Conservation (phyloP, 257 asterid species). For the Eucommia ulmoides region DNA sequence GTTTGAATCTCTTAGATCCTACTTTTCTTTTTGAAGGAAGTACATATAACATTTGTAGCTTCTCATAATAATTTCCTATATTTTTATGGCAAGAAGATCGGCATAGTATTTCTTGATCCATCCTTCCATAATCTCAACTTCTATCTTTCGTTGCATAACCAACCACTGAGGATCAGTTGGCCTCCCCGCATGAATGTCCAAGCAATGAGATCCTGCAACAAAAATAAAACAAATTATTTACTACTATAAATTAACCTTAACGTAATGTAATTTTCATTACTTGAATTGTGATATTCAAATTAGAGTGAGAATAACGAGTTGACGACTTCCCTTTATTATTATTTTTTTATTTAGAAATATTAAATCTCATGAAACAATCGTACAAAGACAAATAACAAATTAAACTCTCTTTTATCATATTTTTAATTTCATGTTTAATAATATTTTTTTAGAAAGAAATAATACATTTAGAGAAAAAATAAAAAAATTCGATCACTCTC, state of each 20-base stretch:
- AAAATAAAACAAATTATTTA: no score
- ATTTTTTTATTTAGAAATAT: no score
- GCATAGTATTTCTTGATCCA: slow-evolving; percentile 10
- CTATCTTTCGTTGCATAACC: slow-evolving; percentile 7
- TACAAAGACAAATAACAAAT: no score
- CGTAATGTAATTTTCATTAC: background rate
- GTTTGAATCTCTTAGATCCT: background rate
- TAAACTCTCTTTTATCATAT: no score
- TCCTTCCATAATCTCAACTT: slow-evolving; percentile 4
- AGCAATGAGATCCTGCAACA: slow-evolving; percentile 13
- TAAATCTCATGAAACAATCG: no score
- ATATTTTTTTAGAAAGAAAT: no score
- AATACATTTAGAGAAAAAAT: no score
- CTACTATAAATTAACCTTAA: background rate
- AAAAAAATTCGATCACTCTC: no score
- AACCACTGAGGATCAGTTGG: slow-evolving; percentile 11
- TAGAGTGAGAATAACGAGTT: no score
- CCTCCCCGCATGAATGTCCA: slow-evolving; percentile 3
- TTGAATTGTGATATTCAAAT: no score
- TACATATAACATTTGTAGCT: background rate
- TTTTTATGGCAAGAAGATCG: background rate
- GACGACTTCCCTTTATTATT: no score
- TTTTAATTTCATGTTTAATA: no score
- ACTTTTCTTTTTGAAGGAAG: background rate
- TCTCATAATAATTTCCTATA: background rate